Percentiles rank a stretch among this genome's conserved stretches.
Evolutionary conservation across 1,139 yeast genomes (phyloP).

Genomic region (Sporopachydermia cereana): DNA sequence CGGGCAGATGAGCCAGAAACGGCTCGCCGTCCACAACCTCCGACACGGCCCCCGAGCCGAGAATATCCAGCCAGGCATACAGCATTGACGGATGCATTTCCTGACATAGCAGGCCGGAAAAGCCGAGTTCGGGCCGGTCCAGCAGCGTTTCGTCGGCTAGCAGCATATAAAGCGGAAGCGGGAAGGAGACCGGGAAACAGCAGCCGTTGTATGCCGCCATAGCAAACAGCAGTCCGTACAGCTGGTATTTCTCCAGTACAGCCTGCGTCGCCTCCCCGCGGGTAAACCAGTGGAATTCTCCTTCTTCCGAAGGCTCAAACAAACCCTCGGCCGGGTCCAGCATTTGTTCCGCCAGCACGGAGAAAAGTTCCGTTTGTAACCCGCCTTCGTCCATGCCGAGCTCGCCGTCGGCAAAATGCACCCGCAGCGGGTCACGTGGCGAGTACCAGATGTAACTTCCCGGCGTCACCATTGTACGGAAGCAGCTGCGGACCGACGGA

Average conservation of each 20-base stretch:
- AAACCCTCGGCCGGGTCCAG: constrained; percentile 11
- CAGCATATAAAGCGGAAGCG: constrained; percentile 15
- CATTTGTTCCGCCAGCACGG: constrained; percentile 15
- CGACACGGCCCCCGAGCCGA: constrained; percentile 10
- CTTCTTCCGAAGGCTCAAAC: constrained; percentile 13
- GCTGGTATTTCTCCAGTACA: constrained; percentile 10
- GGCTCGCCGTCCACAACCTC: constrained; percentile 6
- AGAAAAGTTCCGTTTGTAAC: constrained; percentile 20
- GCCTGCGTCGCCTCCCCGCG: constrained; percentile 13
- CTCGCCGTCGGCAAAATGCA: constrained; percentile 16
- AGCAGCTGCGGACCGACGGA: neutral
- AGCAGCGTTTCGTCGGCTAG: constrained; percentile 8
- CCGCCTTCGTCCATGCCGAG: constrained; percentile 22
- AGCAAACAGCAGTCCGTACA: constrained; percentile 19
- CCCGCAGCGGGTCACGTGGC: constrained; percentile 16
- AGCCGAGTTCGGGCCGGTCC: neutral
- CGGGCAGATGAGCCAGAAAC: neutral
- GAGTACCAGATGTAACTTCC: neutral
- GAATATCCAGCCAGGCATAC: neutral
- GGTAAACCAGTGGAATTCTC: constrained; percentile 17
- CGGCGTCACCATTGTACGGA: neutral
- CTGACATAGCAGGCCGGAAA: constrained; percentile 4
- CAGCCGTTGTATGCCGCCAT: constrained; percentile 21
- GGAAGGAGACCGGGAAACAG: constrained; percentile 17
- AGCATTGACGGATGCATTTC: neutral